A percentile compares a stretch with the other conserved stretches of the same genome.
Conservation (phyloP, 2,329 filamentous ascomycete genomes). For the Pseudogymnoascus sp. region DNA sequence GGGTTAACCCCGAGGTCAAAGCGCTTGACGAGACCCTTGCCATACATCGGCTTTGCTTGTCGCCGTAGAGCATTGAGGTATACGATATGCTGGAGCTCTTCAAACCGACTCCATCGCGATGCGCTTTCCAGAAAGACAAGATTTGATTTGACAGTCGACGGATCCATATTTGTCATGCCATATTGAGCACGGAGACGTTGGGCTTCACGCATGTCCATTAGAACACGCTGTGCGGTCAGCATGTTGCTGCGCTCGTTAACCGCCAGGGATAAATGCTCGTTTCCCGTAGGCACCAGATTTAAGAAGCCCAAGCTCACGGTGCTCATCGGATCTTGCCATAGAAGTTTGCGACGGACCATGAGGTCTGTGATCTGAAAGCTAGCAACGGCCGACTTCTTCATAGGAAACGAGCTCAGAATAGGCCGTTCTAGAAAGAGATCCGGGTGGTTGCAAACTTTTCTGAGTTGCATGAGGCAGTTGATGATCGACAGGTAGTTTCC, state of each 20-base stretch:
- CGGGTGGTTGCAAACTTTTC: constrained; percentile 97
- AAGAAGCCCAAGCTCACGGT: constrained; percentile 66
- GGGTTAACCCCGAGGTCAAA: constrained; percentile 56
- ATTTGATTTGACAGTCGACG: constrained; percentile 59
- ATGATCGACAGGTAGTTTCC: constrained; percentile 98
- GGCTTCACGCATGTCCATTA: constrained; percentile 62
- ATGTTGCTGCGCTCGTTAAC: constrained; percentile 49
- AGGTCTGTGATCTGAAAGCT: constrained; percentile 66
- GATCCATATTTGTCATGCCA: constrained; percentile 47
- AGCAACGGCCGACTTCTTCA: constrained; percentile 67
- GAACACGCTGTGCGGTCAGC: constrained; percentile 58
- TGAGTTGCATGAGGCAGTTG: constrained; percentile 93
- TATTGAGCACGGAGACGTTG: constrained; percentile 56
- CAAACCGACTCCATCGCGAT: constrained; percentile 59
- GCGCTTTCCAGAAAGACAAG: constrained; percentile 65
- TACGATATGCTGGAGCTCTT: constrained; percentile 71
- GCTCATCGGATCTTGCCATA: constrained; percentile 53
- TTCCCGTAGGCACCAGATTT: constrained; percentile 64
- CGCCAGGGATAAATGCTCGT: constrained; percentile 54
- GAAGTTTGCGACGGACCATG: constrained; percentile 56
- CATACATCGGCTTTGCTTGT: constrained; percentile 73
- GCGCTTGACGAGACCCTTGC: constrained; percentile 65
- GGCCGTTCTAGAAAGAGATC: constrained; percentile 93
- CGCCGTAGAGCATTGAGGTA: constrained; percentile 75
- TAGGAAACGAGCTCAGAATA: constrained; percentile 94